These are phyloP conservation scores for Apiosordaria backusii DNA, from an alignment of 495 filamentous ascomycete species.

Conservation along the genomic window DNA sequence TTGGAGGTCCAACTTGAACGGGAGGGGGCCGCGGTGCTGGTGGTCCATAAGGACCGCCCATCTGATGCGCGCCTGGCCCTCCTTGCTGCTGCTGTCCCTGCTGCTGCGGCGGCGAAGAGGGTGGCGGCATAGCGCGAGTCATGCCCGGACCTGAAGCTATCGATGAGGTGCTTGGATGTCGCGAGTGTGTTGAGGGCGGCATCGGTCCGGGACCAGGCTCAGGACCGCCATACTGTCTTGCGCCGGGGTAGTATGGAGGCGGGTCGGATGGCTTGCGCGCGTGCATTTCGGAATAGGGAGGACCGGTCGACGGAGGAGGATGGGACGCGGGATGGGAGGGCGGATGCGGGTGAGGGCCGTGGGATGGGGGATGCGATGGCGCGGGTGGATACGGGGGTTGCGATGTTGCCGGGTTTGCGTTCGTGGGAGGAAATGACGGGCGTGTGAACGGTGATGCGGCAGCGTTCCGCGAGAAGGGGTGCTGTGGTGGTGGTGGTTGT, in stretches of 20 bases:
- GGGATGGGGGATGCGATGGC: slow-evolving; percentile 22
- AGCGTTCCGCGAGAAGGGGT: slow-evolving; percentile 38
- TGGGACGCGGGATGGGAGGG: slow-evolving; percentile 16
- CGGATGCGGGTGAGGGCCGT: background rate
- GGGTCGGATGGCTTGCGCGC: slow-evolving; percentile 49
- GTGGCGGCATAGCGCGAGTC: slow-evolving; percentile 51
- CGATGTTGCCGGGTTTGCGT: slow-evolving; percentile 20
- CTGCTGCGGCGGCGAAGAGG: slow-evolving; percentile 48
- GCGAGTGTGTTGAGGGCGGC: slow-evolving; percentile 45
- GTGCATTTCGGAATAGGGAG: slow-evolving; percentile 45
- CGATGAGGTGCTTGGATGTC: slow-evolving; percentile 53
- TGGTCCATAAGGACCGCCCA: slow-evolving; percentile 43
- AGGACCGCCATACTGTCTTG: slow-evolving; percentile 41
- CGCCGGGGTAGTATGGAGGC: slow-evolving; percentile 40
- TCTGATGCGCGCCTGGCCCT: slow-evolving; percentile 38
- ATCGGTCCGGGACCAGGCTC: slow-evolving; percentile 45
- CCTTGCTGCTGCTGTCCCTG: slow-evolving; percentile 19
- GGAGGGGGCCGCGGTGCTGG: slow-evolving; percentile 50
- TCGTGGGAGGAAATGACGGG: slow-evolving; percentile 31
- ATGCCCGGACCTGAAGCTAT: slow-evolving; percentile 42
- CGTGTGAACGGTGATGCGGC: slow-evolving; percentile 36
- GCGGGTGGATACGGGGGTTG: slow-evolving; percentile 31
- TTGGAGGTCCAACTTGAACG: slow-evolving; percentile 50
- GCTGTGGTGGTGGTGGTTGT: slow-evolving; percentile 37
- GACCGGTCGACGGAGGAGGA: slow-evolving; percentile 14